Evolutionary conservation across 2,329 filamentous ascomycete genomes (phyloP), one percentile per base, ranked within the genome.

Genomic region (Colletotrichum abscissum): DNA sequence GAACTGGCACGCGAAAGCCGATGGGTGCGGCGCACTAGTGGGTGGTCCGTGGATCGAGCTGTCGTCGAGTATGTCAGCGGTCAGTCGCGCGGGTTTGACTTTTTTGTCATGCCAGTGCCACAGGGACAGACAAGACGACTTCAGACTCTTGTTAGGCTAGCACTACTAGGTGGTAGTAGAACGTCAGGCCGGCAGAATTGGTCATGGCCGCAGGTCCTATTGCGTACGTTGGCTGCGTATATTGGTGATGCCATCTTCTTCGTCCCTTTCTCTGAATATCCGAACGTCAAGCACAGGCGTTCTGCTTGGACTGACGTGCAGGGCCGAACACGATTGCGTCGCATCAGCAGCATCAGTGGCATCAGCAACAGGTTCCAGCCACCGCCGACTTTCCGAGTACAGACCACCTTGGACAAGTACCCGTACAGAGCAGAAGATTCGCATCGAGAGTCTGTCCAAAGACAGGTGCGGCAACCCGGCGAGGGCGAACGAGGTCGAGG

Each of bases 1-100:
- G 70, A 73, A 70, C 70, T 73, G 67, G 70, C 70, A 73, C 70
- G 70, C 70, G 70, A 73, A 70, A 65, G 70, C 70, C 70, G 70
- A 73, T 73, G 70, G 70, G 60, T 73, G 67, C 67, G 70, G 70
- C 60, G 67, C 70, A 38, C 60, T 70, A 70, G 60, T 70, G 70
- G 60, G 60, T 73, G 70, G 70, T 73, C 70, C 67, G 70, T 73
- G 70, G 60, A 70, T 49, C 26, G 46, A 56, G n/a, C 63, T 30
- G 63, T 26, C 26, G 22, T 28, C 55, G 22, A 38, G 26, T 14
- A 60, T 56, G 54, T 49, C 52, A 64, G 65, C 63, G 63, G 63
- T 60, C 63, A 67, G 42, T 67, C 69, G 69, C 63, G 56, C 46
- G 69, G 63, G 65, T 49, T 30, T 24, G 30, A 9, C 30, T 33